Conservation (phyloP, 2,329 filamentous ascomycete species). For the Didymella pomorum region DNA sequence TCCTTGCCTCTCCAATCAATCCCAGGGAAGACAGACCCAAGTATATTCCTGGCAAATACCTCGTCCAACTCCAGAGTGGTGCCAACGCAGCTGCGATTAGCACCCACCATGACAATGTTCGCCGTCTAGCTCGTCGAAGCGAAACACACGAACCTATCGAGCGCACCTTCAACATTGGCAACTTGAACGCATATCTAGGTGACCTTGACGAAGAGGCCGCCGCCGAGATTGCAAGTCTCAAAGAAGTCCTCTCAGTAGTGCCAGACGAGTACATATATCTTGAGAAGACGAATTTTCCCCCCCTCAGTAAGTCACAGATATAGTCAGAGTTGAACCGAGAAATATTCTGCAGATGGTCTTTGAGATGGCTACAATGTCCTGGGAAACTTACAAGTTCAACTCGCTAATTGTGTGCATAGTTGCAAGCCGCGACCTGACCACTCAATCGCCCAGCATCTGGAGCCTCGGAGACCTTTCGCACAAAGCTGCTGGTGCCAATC, state of each 20-base stretch:
- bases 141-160: not conserved
- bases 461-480: not conserved
- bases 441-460: not conserved
- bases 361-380: too few species aligned
- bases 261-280: not conserved
- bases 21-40: not conserved
- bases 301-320: too few species aligned
- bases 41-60: not conserved
- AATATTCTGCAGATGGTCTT: too few species aligned
- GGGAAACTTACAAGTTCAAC: too few species aligned
- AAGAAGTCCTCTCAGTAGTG: not conserved
- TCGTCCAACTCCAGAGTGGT: not conserved
- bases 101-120: not conserved
- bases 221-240: not conserved
- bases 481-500: not conserved
- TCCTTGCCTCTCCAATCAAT: not conserved
- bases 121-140: not conserved
- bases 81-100: not conserved
- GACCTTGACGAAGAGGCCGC: not conserved
- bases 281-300: not conserved
- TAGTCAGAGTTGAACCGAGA: too few species aligned
- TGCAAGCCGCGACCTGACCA: not conserved
- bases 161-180: not conserved
- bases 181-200: not conserved
- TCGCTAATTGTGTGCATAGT: too few species aligned